Base-by-base conservation (phyloP, 2,329 filamentous ascomycete species). In the Simplicillium sp. region DNA sequence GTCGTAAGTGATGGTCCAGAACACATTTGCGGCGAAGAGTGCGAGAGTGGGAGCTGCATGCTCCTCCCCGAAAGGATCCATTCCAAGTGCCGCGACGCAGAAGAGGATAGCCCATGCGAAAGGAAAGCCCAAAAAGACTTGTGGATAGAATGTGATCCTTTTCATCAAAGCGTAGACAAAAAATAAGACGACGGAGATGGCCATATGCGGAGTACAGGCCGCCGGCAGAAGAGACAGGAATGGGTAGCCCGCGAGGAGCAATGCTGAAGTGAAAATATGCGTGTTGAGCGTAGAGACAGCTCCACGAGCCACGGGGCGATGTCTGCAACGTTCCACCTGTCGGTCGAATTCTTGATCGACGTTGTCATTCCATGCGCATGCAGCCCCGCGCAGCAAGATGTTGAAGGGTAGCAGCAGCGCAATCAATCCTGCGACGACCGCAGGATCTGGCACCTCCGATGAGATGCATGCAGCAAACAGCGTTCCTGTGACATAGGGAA, bases 331-430 rank as follows among this genome's bases (percentile, higher is more conserved):
- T 49, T 62, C 59, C 18, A 71, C 68, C 45, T 65, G 57, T 11
- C 66, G 65, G 45, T 73, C 70, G 33, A 71, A 49, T 40, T 71
- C 66, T 34, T 62, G 60, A 46, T 73, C 70, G 58, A 68, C 66
- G 18, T 67, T 56, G 44, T 73, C 70, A 47, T 73, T 73, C 48
- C 70, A 69, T 2, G 68, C 62, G 49, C 70, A 73, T 7, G 67
- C 61, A 16, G 65, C 62, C 18, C 66, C 66, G 36, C 68, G 60
- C 59, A 71, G 65, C 38, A 71, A 61, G 44, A 70, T 32, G 25
- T 42, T 42, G 39, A 48, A 50, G 6, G 48, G 46, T 2, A 52
- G 36, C 3, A 53, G 40, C 11, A 47, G 20, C 4, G 36, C 44
- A 3, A 41, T 45, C 3, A 48, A 25, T 25, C 20, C 20, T 6